These are phyloP conservation scores for Tricharina praecox DNA, from an alignment of 495 filamentous ascomycete species.

Conservation along the genomic window DNA sequence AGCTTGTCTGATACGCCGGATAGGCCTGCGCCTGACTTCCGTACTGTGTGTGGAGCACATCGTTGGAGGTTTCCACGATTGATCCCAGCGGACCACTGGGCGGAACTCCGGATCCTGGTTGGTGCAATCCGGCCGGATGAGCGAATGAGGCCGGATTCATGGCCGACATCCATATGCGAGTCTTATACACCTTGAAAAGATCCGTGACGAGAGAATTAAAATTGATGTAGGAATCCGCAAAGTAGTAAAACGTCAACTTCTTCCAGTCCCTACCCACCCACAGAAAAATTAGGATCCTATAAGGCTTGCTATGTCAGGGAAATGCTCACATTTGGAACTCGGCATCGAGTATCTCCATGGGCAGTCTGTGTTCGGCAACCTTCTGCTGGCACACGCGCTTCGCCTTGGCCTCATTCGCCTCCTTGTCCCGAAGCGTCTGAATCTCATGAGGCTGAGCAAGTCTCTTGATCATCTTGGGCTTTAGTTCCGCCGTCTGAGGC, in stretches of 20 bases:
- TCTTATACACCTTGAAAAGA: slow-evolving; percentile 97
- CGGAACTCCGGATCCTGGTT: slow-evolving; percentile 29
- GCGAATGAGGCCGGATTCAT: slow-evolving; percentile 96
- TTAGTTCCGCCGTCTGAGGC: slow-evolving; percentile 61
- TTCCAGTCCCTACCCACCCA: slow-evolving; percentile 77
- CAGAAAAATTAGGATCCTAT: too few species aligned
- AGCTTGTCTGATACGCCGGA: slow-evolving; percentile 4
- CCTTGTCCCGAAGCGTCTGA: slow-evolving; percentile 71
- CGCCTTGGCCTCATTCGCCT: slow-evolving; percentile 93
- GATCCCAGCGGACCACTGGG: slow-evolving; percentile 14
- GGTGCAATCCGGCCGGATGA: slow-evolving; percentile 57
- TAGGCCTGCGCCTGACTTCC: slow-evolving; percentile 13
- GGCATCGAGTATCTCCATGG: slow-evolving; percentile 98
- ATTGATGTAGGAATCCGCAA: slow-evolving; percentile 94
- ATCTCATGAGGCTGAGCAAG: slow-evolving; percentile 84
- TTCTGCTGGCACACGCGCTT: slow-evolving; percentile 93
- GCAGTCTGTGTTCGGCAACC: slow-evolving; percentile 79
- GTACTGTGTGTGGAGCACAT: slow-evolving; percentile 13
- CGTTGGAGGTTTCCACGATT: slow-evolving; percentile 13
- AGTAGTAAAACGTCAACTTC: slow-evolving; percentile 97
- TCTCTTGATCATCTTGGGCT: slow-evolving; percentile 90
- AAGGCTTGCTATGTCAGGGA: too few species aligned
- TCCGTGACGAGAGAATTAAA: slow-evolving; percentile 96
- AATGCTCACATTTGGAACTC: slow-evolving; percentile 97
- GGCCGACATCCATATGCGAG: slow-evolving; percentile 97